Percentiles rank a stretch among this genome's conserved stretches.
Conservation (phyloP, 1,139 yeast species). For the Geotrichum klebahnii region DNA sequence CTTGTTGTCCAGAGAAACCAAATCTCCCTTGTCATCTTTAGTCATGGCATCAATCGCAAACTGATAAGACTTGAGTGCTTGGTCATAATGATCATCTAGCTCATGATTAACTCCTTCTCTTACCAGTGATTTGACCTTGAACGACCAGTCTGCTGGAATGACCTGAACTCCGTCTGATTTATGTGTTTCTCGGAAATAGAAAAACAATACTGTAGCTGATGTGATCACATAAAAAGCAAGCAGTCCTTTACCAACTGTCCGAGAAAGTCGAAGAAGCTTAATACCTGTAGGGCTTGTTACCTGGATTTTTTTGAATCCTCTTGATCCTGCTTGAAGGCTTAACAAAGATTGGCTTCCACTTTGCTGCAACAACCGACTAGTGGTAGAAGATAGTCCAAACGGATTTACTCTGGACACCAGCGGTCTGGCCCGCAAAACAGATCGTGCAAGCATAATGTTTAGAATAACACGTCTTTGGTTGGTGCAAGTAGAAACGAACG, state of each 20-base stretch:
- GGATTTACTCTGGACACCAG: neutral
- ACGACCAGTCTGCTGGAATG: conserved; percentile 36
- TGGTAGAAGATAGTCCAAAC: neutral
- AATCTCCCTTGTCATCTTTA: conserved; percentile 23
- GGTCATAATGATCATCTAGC: conserved; percentile 27
- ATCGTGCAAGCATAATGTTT: conserved; percentile 4
- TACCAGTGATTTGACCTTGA: conserved; percentile 30
- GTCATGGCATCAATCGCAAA: conserved; percentile 31
- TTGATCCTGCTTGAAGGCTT: neutral
- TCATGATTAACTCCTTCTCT: conserved; percentile 37
- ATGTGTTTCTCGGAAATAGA: conserved; percentile 27
- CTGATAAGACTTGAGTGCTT: conserved; percentile 28
- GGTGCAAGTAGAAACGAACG: no score
- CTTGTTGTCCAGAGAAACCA: conserved; percentile 28
- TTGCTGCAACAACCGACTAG: neutral
- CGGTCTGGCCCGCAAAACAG: conserved; percentile 2
- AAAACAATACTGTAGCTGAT: conserved; percentile 25
- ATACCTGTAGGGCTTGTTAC: conserved; percentile 24
- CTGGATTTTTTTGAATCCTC: conserved; percentile 16
- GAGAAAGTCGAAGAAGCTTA: conserved; percentile 21
- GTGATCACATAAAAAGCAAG: conserved; percentile 30
- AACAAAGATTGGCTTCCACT: neutral
- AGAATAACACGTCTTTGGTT: no score
- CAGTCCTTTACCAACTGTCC: conserved; percentile 21
- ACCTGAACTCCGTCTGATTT: conserved; percentile 33